Evolutionary conservation across 2,329 filamentous ascomycete species (phyloP).

Genomic region (Orbilia blumenaviensis): DNA sequence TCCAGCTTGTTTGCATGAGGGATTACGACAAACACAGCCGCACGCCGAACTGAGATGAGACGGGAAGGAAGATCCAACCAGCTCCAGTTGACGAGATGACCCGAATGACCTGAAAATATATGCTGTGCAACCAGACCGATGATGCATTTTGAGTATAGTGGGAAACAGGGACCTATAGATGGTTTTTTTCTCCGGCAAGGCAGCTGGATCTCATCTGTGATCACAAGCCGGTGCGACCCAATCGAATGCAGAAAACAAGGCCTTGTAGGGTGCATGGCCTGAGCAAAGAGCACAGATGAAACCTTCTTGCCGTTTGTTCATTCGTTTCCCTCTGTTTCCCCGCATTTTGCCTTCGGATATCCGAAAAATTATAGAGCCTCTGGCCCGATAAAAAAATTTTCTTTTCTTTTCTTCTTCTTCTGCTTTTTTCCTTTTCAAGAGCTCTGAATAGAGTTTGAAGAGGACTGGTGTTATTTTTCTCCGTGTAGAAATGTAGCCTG

Average conservation of each 20-base stretch:
- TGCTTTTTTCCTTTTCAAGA: too few relatives aligned
- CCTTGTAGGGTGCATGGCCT: background rate
- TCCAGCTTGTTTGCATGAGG: background rate
- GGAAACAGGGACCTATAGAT: background rate
- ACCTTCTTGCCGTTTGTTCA: background rate
- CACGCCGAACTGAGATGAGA: background rate
- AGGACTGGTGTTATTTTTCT: background rate
- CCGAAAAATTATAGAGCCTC: too few relatives aligned
- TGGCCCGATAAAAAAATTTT: too few relatives aligned
- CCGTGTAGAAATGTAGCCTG: background rate
- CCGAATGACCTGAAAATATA: background rate
- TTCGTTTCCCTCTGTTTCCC: too few relatives aligned
- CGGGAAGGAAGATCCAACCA: background rate
- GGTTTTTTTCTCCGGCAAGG: background rate
- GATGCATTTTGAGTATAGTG: background rate
- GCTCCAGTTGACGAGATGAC: background rate
- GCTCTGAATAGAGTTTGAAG: background rate
- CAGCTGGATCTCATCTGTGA: conserved; percentile 14
- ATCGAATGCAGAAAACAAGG: background rate
- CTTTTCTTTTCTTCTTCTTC: too few relatives aligned
- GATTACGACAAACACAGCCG: background rate
- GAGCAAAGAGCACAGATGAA: background rate
- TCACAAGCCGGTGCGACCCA: conserved; percentile 25
- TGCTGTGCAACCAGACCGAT: background rate
- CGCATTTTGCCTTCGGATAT: background rate